These are phyloP conservation scores for Trichophyton mentagrophytes DNA, from an alignment of 2,329 filamentous ascomycete genomes.

Conservation along the genomic window DNA sequence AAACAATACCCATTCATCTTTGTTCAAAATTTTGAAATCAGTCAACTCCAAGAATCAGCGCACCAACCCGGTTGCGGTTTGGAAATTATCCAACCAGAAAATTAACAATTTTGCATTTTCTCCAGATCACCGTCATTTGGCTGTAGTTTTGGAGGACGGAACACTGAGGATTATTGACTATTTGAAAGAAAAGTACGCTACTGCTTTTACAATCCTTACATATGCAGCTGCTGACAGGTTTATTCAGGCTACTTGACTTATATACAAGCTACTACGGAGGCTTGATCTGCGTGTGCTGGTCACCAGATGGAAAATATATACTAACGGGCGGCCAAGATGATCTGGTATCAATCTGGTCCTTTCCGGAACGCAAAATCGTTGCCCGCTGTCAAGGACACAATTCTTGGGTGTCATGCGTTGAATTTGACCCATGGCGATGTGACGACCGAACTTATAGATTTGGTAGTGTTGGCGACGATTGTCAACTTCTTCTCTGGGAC, in stretches of 20 bases:
- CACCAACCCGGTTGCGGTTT: slow-evolving; percentile 77
- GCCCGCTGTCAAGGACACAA: slow-evolving; percentile 90
- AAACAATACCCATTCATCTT: slow-evolving; percentile 17
- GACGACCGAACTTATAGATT: slow-evolving; percentile 93
- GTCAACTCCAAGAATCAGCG: slow-evolving; percentile 91
- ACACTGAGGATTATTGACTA: slow-evolving; percentile 84
- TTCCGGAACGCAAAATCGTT: slow-evolving; percentile 69
- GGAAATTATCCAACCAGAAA: slow-evolving; percentile 82
- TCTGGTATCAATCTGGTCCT: slow-evolving; percentile 87
- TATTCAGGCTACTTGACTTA: slow-evolving; percentile 60
- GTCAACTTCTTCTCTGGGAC: slow-evolving; percentile 84
- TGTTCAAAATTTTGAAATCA: slow-evolving; percentile 70
- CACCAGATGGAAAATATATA: slow-evolving; percentile 90
- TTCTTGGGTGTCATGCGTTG: slow-evolving; percentile 86
- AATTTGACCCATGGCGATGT: slow-evolving; percentile 94
- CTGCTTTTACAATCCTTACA: neutral
- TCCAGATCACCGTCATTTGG: slow-evolving; percentile 73
- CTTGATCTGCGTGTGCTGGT: slow-evolving; percentile 90
- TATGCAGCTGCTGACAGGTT: slow-evolving; percentile 8
- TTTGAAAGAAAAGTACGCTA: slow-evolving; percentile 65
- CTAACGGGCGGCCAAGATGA: slow-evolving; percentile 94
- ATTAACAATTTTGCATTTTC: slow-evolving; percentile 90
- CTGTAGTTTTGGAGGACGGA: slow-evolving; percentile 84
- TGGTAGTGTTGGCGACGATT: slow-evolving; percentile 90
- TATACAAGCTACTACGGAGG: slow-evolving; percentile 91